These are phyloP conservation scores for Odontarrhena argentea DNA, from an alignment of 345 rosid genomes.

Conservation along the genomic window DNA sequence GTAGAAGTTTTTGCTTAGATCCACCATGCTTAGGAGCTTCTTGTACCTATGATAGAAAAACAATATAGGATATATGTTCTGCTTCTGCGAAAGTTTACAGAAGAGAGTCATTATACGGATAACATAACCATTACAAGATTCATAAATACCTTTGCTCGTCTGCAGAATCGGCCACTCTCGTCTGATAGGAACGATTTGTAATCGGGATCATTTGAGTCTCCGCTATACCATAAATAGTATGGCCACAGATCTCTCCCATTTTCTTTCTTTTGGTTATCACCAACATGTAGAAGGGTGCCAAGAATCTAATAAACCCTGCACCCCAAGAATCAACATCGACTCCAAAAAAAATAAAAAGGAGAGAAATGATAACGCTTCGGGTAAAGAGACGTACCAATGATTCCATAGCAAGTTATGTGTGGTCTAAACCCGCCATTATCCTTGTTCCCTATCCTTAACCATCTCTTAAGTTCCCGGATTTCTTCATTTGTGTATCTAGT, in stretches of 20 bases:
- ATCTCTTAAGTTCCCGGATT: slow-evolving; percentile 53
- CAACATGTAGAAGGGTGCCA: slow-evolving; percentile 92
- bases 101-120: slow-evolving; percentile 43
- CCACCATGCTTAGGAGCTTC: slow-evolving; percentile 83
- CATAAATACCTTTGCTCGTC: slow-evolving; percentile 66
- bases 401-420: slow-evolving; percentile 73
- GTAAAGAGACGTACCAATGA: slow-evolving; percentile 58
- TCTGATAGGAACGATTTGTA: slow-evolving; percentile 56
- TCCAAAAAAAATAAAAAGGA: background rate
- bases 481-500: slow-evolving; percentile 59
- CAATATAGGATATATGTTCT: slow-evolving; percentile 12
- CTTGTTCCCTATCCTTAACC: slow-evolving; percentile 66
- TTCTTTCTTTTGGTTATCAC: slow-evolving; percentile 78
- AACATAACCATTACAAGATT: slow-evolving; percentile 44
- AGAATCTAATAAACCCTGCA: slow-evolving; percentile 79
- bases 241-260: slow-evolving; percentile 84
- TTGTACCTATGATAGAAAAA: slow-evolving; percentile 61
- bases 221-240: slow-evolving; percentile 59
- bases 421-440: slow-evolving; percentile 66
- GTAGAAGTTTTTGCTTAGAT: slow-evolving; percentile 94
- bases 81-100: background rate
- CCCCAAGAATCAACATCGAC: slow-evolving; percentile 8
- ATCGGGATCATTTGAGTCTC: slow-evolving; percentile 66
- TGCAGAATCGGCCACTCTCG: slow-evolving; percentile 65
- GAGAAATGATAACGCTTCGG: no score